Evolutionary conservation across 805 yeast genomes (phyloP), one percentile per base, ranked within the genome.

Genomic region (Yamadazyma paraphyllophila): DNA sequence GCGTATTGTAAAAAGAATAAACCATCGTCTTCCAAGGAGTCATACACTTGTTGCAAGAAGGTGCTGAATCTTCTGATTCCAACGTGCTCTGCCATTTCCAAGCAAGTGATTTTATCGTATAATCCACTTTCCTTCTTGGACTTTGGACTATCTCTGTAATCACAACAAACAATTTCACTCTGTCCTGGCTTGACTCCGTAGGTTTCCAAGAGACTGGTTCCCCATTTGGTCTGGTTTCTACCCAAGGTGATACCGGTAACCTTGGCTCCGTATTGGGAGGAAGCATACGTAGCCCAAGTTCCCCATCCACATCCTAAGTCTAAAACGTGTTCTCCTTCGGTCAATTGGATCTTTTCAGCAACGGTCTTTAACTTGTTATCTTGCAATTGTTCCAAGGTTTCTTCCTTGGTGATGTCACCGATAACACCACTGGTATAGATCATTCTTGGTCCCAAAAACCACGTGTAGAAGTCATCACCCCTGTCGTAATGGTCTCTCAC

Each of bases 301-400:
- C 97, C 97, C 97, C 97, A 89, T 57, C 97, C 97, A 69, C 96
- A 89, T 51, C 97, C 97, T 48, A 89, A 71, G 61, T 89, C 97
- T 49, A 89, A 80, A 64, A 88, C 73, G 50, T 71, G 72, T 54
- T 89, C 96, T 57, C 88, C 94, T 54, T 78, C 58, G 60, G 82
- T 61, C 57, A 89, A 74, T 49, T 78, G 86, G 53, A 88, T 83
- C 73, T 89, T 89, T 67, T 87, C 95, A 63, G 95, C 90, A 44
- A 89, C 96, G 59, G 85, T 71, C 61, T 87, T 84, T 65, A 89
- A 76, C 71, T 90, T 89, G 76, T 89, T 89, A 71, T 89, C 97
- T 74, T 90, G 97, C 61, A 90, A 61, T 61, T 82, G 73, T 67
- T 83, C 89, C 53, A 89, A 78, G 43, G 94, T 59, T 73, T 89